Conservation (phyloP, 257 asterid species). For the Nicotiana sylvestris region DNA sequence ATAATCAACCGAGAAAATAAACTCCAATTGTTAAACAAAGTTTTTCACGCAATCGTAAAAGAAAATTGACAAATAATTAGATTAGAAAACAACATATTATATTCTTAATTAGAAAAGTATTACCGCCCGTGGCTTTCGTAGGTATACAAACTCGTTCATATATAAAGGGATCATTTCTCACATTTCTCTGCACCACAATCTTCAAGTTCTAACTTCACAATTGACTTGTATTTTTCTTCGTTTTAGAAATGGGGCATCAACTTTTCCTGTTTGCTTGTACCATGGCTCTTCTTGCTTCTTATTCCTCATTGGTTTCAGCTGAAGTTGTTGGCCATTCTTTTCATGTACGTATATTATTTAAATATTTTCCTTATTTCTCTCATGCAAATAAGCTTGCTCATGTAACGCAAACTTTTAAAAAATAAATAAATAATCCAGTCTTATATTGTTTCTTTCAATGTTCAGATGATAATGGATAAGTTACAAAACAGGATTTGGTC, state of each 20-base stretch:
- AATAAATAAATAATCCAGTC: not conserved
- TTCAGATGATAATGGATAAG: not conserved
- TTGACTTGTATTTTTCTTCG: not conserved
- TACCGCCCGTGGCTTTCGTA: not conserved
- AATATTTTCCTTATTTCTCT: not conserved
- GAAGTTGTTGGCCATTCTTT: slow-evolving; percentile 13
- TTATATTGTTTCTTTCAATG: not conserved
- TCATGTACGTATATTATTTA: not conserved
- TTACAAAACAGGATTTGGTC: not conserved
- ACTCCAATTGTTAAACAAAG: not conserved
- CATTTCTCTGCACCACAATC: not conserved
- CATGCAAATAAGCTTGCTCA: not conserved
- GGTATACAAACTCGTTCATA: not conserved
- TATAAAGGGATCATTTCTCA: slow-evolving; percentile 1
- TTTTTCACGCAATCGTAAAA: not conserved
- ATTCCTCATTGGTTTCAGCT: not conserved
- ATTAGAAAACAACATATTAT: not conserved
- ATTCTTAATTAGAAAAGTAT: not conserved
- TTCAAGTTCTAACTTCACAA: not conserved
- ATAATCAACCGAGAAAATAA: not conserved
- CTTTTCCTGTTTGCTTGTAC: slow-evolving; percentile 1
- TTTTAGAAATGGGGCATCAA: not conserved
- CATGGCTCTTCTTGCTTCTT: not conserved
- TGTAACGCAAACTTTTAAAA: not conserved
- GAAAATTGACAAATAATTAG: not conserved